A percentile compares a stretch with the other conserved stretches of the same genome.
Conservation (phyloP, 148 eudicot species). For the Spergularia bocconei region DNA sequence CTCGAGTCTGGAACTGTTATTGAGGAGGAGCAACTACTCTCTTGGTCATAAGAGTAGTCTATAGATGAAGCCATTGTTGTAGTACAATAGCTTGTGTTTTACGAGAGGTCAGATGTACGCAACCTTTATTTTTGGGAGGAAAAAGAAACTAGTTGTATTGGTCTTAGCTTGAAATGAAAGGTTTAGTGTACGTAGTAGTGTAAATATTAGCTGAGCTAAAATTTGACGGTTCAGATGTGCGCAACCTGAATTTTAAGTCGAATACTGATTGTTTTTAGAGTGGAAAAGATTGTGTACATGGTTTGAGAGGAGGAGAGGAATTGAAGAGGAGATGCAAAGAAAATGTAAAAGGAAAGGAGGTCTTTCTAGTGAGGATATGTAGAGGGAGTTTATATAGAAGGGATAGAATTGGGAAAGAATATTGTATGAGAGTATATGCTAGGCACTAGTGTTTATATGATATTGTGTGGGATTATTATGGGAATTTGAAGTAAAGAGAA, state of each 20-base stretch:
- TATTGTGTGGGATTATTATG: neutral
- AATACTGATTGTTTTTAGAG: too few relatives aligned
- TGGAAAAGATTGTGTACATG: neutral
- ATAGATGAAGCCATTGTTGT: conserved; percentile 29
- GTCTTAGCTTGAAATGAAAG: neutral
- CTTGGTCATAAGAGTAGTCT: conserved; percentile 48
- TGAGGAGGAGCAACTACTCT: conserved; percentile 65
- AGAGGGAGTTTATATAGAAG: conserved; percentile 27
- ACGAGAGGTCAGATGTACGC: neutral
- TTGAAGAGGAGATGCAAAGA: neutral
- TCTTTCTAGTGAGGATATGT: neutral
- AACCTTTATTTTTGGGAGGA: neutral
- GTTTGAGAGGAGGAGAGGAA: neutral
- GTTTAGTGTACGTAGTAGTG: neutral
- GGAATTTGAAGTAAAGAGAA: conserved; percentile 12
- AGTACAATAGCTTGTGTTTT: neutral
- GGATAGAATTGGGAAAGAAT: neutral
- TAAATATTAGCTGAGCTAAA: too few relatives aligned
- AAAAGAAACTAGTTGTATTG: too few relatives aligned
- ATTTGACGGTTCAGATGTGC: too few relatives aligned
- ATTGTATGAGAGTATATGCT: neutral
- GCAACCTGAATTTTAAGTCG: too few relatives aligned
- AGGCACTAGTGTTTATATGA: neutral
- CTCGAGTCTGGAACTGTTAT: conserved; percentile 65
- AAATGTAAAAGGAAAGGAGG: neutral